These are phyloP conservation scores for Trichoderma koningii DNA, from an alignment of 2,329 filamentous ascomycete species.

Conservation along the genomic window DNA sequence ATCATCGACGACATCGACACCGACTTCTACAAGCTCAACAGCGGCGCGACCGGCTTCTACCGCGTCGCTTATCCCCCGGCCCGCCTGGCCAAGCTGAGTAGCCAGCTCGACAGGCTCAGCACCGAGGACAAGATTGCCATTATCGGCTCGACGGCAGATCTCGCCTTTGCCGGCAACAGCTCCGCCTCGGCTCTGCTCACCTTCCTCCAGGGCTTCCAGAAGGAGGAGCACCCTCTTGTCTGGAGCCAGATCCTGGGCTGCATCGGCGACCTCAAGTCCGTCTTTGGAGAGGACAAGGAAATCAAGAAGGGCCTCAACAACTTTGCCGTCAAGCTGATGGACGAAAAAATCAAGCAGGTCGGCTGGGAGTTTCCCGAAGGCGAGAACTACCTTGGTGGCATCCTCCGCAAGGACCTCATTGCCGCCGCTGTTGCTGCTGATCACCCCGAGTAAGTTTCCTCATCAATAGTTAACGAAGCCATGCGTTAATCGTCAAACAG, in stretches of 20 bases:
- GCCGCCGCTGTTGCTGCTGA: conserved; percentile 72
- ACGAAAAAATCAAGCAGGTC: conserved; percentile 72
- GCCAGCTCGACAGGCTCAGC: conserved; percentile 72
- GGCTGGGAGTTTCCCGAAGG: conserved; percentile 80
- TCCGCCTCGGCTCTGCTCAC: conserved; percentile 79
- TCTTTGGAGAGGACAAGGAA: conserved; percentile 76
- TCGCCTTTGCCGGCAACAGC: conserved; percentile 84
- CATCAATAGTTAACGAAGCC: background rate
- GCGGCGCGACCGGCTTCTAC: conserved; percentile 84
- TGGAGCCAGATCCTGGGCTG: conserved; percentile 84
- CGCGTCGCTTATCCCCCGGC: conserved; percentile 89
- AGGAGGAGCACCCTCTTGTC: conserved; percentile 82
- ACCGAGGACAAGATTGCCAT: conserved; percentile 91
- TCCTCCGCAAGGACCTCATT: conserved; percentile 82
- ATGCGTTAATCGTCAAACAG: conserved; percentile 42
- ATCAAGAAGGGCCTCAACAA: conserved; percentile 73
- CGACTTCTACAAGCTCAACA: conserved; percentile 92
- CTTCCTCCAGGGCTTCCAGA: conserved; percentile 80
- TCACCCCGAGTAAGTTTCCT: conserved; percentile 65
- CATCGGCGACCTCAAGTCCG: conserved; percentile 74
- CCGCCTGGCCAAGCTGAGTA: conserved; percentile 77
- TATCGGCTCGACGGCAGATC: conserved; percentile 83
- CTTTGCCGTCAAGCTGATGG: conserved; percentile 77
- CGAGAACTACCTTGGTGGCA: conserved; percentile 79
- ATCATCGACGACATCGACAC: conserved; percentile 73